These are phyloP conservation scores for Carex parvula DNA, from an alignment of 176 grass and related monocot genomes.

Conservation along the genomic window DNA sequence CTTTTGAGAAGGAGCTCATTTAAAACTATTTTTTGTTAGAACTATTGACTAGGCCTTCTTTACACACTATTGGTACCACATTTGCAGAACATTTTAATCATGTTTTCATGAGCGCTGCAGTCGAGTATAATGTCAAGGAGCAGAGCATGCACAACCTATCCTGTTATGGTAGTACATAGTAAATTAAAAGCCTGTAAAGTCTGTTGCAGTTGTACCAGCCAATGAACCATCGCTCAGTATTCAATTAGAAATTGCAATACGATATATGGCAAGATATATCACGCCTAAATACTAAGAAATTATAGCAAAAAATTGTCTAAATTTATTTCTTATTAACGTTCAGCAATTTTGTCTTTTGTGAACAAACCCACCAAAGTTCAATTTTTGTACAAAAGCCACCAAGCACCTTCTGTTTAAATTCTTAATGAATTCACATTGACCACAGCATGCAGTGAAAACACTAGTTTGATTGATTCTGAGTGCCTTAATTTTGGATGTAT, in stretches of 20 bases:
- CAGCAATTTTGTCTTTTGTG: background rate
- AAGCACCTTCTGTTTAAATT: too few species aligned
- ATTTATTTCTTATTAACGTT: background rate
- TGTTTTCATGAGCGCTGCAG: background rate
- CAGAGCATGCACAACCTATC: background rate
- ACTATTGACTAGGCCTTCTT: constrained; percentile 3
- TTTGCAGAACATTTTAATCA: background rate
- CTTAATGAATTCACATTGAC: too few species aligned
- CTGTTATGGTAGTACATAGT: background rate
- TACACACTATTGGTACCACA: constrained; percentile 2
- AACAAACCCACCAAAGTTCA: background rate
- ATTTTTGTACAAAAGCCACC: too few species aligned
- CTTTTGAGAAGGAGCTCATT: background rate
- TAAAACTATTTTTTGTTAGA: background rate
- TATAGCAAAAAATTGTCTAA: background rate
- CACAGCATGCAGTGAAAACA: too few species aligned
- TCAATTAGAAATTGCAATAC: background rate
- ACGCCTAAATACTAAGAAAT: background rate
- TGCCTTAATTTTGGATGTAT: too few species aligned
- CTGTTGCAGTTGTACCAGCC: background rate
- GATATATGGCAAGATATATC: background rate
- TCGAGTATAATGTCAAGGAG: background rate
- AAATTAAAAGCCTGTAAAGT: background rate
- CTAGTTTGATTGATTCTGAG: too few species aligned
- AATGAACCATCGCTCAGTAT: background rate